phyloP scores from a whole-genome alignment of 352 stramenopile species.

The Hyaloperonospora arabidopsidis region DNA sequence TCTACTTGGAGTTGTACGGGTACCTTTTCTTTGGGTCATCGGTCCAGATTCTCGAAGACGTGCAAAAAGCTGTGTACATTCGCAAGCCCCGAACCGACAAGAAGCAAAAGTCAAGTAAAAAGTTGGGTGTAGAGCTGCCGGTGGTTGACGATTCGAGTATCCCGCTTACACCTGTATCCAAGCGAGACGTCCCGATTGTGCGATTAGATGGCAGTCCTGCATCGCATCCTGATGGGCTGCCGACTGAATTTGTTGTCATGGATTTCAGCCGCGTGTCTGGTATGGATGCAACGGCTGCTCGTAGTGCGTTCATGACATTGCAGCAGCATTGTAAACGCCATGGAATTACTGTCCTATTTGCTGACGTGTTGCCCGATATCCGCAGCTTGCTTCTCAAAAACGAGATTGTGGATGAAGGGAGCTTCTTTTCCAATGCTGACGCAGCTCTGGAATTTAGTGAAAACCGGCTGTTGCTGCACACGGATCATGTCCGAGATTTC shows the following conservation, averaged over 20 bases:
- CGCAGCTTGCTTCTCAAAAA: conserved; percentile 54
- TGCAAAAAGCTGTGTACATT: conserved; percentile 68
- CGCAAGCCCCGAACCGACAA: conserved; percentile 28
- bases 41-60: conserved; percentile 74
- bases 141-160: conserved; percentile 27
- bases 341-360: conserved; percentile 63
- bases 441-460: conserved; percentile 73
- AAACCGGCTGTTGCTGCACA: conserved; percentile 45
- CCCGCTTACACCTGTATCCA: conserved; percentile 44
- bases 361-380: conserved; percentile 62
- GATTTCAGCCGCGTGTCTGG: conserved; percentile 83
- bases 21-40: conserved; percentile 84
- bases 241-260: conserved; percentile 82
- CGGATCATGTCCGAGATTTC: conserved; percentile 25
- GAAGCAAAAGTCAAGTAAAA: conserved; percentile 17
- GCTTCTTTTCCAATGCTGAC: conserved; percentile 66
- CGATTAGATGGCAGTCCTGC: conserved; percentile 64
- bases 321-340: conserved; percentile 71
- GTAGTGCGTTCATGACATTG: conserved; percentile 77
- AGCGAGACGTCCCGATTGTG: conserved; percentile 48
- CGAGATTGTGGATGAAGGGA: conserved; percentile 56
- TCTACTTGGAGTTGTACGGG: conserved; percentile 73
- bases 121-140: conserved; percentile 14
- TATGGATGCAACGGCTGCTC: conserved; percentile 83
- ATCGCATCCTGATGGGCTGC: conserved; percentile 38